These are phyloP conservation scores for Trichoderma lentiforme DNA, from an alignment of 2,329 filamentous ascomycete genomes.

Conservation along the genomic window DNA sequence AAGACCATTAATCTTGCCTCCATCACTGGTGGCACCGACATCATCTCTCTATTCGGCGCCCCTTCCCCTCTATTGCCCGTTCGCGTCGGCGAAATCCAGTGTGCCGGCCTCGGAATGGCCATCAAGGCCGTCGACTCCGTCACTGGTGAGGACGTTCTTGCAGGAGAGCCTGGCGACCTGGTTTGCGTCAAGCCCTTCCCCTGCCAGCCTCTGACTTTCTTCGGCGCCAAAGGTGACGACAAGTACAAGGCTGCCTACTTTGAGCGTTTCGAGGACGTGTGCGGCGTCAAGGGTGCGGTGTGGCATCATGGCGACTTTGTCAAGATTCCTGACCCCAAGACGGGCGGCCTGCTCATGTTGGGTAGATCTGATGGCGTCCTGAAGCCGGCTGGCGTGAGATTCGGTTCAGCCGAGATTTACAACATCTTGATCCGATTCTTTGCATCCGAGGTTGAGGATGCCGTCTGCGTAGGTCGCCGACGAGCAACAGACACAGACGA, in stretches of 20 bases:
- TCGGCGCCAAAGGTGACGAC: slow-evolving; percentile 59
- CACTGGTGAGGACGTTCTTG: slow-evolving; percentile 52
- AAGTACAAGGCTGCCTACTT: slow-evolving; percentile 88
- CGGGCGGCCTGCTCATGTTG: slow-evolving; percentile 82
- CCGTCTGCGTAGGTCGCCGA: slow-evolving; percentile 79
- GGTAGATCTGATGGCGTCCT: slow-evolving; percentile 89
- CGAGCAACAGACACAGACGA: slow-evolving; percentile 72
- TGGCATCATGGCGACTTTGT: slow-evolving; percentile 98
- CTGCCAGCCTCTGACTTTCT: slow-evolving; percentile 88
- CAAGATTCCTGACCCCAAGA: slow-evolving; percentile 59
- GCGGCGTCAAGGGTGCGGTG: slow-evolving; percentile 42
- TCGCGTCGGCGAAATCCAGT: slow-evolving; percentile 71
- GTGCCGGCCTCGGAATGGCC: slow-evolving; percentile 76
- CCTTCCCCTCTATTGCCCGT: slow-evolving; percentile 75
- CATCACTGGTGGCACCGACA: slow-evolving; percentile 95
- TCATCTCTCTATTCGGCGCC: slow-evolving; percentile 89
- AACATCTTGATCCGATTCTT: slow-evolving; percentile 89
- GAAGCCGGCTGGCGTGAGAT: slow-evolving; percentile 87
- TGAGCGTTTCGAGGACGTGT: slow-evolving; percentile 63
- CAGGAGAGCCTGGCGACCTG: slow-evolving; percentile 76
- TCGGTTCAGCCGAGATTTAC: slow-evolving; percentile 94
- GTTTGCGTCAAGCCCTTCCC: slow-evolving; percentile 86
- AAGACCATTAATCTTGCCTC: slow-evolving; percentile 78
- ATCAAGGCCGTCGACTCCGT: slow-evolving; percentile 57
- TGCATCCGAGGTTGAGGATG: slow-evolving; percentile 72